phyloP scores from a whole-genome alignment of 2,329 filamentous ascomycete genomes.

The Phaeosphaeria sp. region DNA sequence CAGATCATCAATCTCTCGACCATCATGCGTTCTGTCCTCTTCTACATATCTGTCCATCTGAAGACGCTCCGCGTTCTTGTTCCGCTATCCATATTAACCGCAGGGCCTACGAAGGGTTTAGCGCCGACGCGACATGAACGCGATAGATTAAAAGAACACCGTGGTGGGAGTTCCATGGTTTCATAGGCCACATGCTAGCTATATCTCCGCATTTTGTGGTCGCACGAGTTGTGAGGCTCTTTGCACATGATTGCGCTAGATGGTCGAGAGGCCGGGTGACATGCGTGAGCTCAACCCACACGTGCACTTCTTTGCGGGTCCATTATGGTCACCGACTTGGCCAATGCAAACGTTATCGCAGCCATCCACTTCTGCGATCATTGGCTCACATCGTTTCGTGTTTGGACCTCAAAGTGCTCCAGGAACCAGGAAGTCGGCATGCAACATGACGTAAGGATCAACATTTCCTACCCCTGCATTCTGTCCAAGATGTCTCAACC shows the following conservation, averaged over 20 bases:
- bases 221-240: background rate
- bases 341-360: background rate
- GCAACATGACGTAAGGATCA: constrained; percentile 14
- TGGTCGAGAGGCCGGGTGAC: background rate
- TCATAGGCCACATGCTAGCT: background rate
- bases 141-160: constrained; percentile 31
- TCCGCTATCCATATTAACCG: constrained; percentile 26
- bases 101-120: constrained; percentile 9
- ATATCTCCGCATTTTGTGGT: constrained; percentile 1
- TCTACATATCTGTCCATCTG: constrained; percentile 4
- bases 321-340: too few relatives aligned
- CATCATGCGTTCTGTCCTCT: constrained; percentile 24
- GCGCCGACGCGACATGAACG: constrained; percentile 13
- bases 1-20: background rate
- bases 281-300: background rate
- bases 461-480: constrained; percentile 12
- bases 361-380: background rate
- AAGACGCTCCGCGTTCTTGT: constrained; percentile 11
- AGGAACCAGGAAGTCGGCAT: constrained; percentile 3
- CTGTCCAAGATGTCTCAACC: background rate
- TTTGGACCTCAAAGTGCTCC: background rate
- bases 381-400: background rate
- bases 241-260: background rate
- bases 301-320: too few relatives aligned
- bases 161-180: constrained; percentile 5